Evolutionary conservation across 306 rosid genomes (phyloP).

Genomic region (Medicago truncatula): DNA sequence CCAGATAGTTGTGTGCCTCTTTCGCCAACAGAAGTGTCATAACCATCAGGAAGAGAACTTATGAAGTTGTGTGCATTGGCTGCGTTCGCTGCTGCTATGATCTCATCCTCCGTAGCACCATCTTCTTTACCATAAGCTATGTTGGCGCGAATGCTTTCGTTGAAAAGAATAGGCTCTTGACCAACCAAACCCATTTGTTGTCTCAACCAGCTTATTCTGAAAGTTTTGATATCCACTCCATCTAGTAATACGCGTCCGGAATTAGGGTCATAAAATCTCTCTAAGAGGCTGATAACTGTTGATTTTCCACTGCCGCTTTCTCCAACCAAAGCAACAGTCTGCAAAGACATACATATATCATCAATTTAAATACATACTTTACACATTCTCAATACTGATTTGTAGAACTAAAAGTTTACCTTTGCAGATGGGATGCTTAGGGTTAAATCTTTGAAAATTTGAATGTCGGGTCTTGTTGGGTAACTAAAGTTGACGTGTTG

Average conservation of each 20-base stretch:
- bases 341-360: constrained; percentile 11
- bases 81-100: constrained; percentile 70
- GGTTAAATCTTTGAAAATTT: constrained; percentile 67
- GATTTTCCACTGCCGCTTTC: constrained; percentile 97
- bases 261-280: constrained; percentile 81
- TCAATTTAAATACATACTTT: background rate
- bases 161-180: constrained; percentile 90
- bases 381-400: constrained; percentile 17
- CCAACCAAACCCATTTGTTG: constrained; percentile 91
- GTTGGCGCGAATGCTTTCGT: constrained; percentile 75
- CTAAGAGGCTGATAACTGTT: constrained; percentile 72
- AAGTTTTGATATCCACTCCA: constrained; percentile 56
- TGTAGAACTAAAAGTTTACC: constrained; percentile 50
- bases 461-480: constrained; percentile 77
- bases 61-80: constrained; percentile 80
- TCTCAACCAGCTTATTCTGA: constrained; percentile 78
- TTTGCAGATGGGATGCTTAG: constrained; percentile 75
- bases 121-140: constrained; percentile 78
- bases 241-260: constrained; percentile 66
- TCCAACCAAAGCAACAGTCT: constrained; percentile 93
- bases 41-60: constrained; percentile 69
- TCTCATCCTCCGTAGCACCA: constrained; percentile 69
- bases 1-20: constrained; percentile 89
- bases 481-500: constrained; percentile 68
- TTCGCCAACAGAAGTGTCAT: constrained; percentile 78